Evolutionary conservation across 495 filamentous ascomycete species (phyloP).

Genomic region (Margaritispora aquatica): DNA sequence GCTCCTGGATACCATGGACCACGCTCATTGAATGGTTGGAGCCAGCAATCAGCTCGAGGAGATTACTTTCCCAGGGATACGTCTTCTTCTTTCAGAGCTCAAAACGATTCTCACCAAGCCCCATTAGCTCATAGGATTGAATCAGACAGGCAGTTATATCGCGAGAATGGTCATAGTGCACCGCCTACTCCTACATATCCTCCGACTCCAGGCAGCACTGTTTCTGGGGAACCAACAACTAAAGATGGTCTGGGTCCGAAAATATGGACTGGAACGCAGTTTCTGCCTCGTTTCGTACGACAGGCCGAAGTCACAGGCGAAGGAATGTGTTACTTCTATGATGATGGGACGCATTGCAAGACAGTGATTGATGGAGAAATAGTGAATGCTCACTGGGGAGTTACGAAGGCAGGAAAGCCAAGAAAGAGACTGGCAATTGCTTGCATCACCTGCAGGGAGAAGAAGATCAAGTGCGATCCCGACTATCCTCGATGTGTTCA

Average conservation of each 20-base stretch:
- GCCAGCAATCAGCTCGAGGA: slow-evolving; percentile 14
- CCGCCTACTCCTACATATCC: slow-evolving; percentile 27
- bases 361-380: slow-evolving; percentile 77
- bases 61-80: slow-evolving; percentile 22
- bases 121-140: slow-evolving; percentile 12
- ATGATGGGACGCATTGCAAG: slow-evolving; percentile 78
- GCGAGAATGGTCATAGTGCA: slow-evolving; percentile 9
- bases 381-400: slow-evolving; percentile 88
- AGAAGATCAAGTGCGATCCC: slow-evolving; percentile 95
- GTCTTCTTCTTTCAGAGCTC: slow-evolving; percentile 24
- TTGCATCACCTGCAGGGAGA: slow-evolving; percentile 85
- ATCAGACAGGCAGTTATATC: slow-evolving; percentile 13
- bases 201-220: slow-evolving; percentile 33
- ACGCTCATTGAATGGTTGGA: slow-evolving; percentile 14
- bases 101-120: slow-evolving; percentile 6
- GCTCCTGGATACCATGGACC: slow-evolving; percentile 10
- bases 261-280: slow-evolving; percentile 56
- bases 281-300: slow-evolving; percentile 51
- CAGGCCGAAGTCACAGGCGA: slow-evolving; percentile 65
- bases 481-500: slow-evolving; percentile 80
- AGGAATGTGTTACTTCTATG: slow-evolving; percentile 80
- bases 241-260: slow-evolving; percentile 53
- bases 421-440: slow-evolving; percentile 85
- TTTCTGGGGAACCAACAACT: slow-evolving; percentile 34
- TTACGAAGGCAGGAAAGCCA: slow-evolving; percentile 89